phyloP scores from a whole-genome alignment of 176 grass and related monocot genomes.

The Dactylis glomerata region DNA sequence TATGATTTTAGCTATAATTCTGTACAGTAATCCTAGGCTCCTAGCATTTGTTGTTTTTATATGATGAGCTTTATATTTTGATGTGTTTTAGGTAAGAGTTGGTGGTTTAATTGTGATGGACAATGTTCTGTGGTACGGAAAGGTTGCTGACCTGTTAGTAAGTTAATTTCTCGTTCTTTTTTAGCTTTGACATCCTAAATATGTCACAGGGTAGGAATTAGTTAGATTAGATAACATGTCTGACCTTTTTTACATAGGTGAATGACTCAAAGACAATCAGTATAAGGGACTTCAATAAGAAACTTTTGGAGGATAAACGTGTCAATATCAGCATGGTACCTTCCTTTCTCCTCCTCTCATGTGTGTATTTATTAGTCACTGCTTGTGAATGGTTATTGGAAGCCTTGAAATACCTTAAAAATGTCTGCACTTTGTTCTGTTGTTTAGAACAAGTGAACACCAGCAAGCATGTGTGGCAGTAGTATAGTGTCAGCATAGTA shows the following conservation, averaged over 20 bases:
- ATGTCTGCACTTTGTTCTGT: not conserved
- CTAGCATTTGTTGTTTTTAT: not conserved
- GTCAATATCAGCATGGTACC: constrained; percentile 79
- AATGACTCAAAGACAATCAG: constrained; percentile 79
- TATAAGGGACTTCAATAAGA: constrained; percentile 94
- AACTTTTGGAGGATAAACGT: constrained; percentile 81
- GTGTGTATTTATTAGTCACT: not conserved
- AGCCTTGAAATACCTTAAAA: not conserved
- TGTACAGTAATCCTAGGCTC: not conserved
- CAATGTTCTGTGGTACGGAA: constrained; percentile 98
- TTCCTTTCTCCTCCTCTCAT: constrained; percentile 6
- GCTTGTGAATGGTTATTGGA: constrained; percentile 7
- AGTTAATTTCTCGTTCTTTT: not conserved
- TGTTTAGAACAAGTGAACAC: not conserved
- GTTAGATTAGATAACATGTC: not conserved
- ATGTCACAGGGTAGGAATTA: not conserved
- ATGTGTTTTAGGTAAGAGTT: constrained; percentile 60
- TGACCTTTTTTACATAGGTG: constrained; percentile 46
- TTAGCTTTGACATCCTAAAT: not conserved
- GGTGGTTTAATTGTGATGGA: constrained; percentile 94
- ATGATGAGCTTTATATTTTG: not conserved
- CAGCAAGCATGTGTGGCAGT: not conserved
- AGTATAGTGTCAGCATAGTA: not conserved
- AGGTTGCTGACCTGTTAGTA: constrained; percentile 72
- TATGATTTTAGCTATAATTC: not conserved